These are phyloP conservation scores for Spiraea crenata DNA, from an alignment of 331 rosid genomes.

Conservation along the genomic window DNA sequence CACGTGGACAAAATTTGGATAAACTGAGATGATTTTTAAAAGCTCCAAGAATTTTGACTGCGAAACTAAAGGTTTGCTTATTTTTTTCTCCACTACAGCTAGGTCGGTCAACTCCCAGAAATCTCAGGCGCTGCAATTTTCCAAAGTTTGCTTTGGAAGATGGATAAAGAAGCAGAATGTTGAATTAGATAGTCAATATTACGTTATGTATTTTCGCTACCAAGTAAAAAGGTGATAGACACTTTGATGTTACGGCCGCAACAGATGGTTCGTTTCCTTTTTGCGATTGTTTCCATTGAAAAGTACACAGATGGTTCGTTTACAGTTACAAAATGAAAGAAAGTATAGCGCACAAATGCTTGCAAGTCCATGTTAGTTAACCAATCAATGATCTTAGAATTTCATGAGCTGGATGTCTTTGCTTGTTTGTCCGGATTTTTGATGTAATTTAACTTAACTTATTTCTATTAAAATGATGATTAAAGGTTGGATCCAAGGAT, in stretches of 20 bases:
- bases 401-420: background rate
- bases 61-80: background rate
- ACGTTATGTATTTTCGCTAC: too few species aligned
- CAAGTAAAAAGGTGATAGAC: too few species aligned
- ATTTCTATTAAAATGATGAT: too few species aligned
- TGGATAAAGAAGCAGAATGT: background rate
- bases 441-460: too few species aligned
- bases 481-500: too few species aligned
- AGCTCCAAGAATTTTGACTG: background rate
- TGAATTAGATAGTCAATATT: background rate
- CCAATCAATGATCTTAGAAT: background rate
- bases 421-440: too few species aligned
- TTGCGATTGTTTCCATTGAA: background rate
- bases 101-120: conserved; percentile 21
- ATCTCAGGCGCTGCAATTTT: conserved; percentile 3
- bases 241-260: too few species aligned
- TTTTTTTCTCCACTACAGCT: background rate
- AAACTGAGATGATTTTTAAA: background rate
- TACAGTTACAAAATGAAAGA: background rate
- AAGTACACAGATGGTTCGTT: background rate
- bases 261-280: too few species aligned
- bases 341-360: too few species aligned
- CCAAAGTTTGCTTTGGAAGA: background rate
- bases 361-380: background rate
- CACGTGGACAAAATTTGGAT: background rate